Evolutionary conservation across 768 basidiomycete genomes (phyloP).

Genomic region (Lactarius hengduanensis): DNA sequence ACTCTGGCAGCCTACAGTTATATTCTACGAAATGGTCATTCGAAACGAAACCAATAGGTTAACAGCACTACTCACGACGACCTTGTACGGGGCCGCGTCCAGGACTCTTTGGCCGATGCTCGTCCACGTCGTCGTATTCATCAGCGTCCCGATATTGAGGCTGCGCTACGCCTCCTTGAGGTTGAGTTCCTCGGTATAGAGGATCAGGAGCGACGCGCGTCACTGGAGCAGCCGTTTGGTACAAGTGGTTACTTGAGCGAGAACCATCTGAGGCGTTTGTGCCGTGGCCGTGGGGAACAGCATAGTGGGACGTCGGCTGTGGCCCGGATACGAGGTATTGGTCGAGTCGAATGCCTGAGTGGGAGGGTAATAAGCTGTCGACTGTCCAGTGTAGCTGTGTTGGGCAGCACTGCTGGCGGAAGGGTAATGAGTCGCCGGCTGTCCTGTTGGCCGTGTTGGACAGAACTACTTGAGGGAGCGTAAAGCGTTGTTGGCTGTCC

Average conservation of each 20-base stretch:
- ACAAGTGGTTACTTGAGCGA: not conserved
- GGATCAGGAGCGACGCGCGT: not conserved
- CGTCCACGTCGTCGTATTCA: not conserved
- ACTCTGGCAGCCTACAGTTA: not conserved
- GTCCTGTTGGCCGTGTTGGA: not conserved
- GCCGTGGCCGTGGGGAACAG: not conserved
- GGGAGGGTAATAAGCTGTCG: not conserved
- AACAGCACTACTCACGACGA: not conserved
- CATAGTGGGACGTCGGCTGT: not conserved
- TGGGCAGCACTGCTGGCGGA: not conserved
- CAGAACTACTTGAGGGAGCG: not conserved
- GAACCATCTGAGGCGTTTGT: not conserved
- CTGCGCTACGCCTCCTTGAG: not conserved
- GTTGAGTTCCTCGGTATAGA: not conserved
- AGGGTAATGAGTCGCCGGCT: not conserved
- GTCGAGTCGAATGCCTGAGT: not conserved
- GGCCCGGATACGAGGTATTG: not conserved
- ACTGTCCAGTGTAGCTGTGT: not conserved
- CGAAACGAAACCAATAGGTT: no score
- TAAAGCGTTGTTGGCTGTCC: not conserved
- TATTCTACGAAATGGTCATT: slow-evolving; percentile 1
- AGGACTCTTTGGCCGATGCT: not conserved
- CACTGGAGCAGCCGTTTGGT: not conserved
- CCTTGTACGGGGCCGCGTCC: not conserved
- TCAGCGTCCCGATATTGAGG: not conserved